Evolutionary conservation across 2,329 filamentous ascomycete species (phyloP), one percentile per base, ranked within the genome.

Genomic region (Aspergillus vadensis): DNA sequence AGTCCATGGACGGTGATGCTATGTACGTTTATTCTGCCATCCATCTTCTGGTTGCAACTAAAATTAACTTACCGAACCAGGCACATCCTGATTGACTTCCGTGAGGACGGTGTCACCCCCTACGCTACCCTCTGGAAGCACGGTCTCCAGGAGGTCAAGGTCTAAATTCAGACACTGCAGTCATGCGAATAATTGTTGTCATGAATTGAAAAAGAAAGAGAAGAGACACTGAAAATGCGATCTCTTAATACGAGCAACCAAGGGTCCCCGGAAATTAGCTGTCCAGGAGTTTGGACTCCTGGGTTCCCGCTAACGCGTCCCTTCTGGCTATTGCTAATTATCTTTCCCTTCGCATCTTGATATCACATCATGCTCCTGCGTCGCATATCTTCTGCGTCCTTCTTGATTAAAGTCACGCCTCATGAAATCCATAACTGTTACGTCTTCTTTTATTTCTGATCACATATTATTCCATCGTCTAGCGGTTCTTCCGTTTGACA

Each of bases 71-170:
- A 38, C 25, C 15, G 30, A 59, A 54, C 25, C 65, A 93, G 91
- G 88, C 84, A 97, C 72, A 84, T 93, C 68, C 91, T 97, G 69
- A 90, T 97, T 77, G 96, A 97, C 86, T 99, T 97, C 87, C 94
- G 95, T 73, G 93, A 97, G 79, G 95, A 98, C 73, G 95, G 95
- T 79, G 79, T 89, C 70, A 98, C 94, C 58, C 95, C 95, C 63
- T 99, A 86, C 77, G 84, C 96, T 72, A 90, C 87, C 69, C 82
- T 96, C 83, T 98, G 93, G 94, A 97, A 98, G 88, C 90, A 97
- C 82, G 95, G 94, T 75, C 81, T 98, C 67, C 83, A 82, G 71
- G 89, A 90, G 83, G 88, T 87, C 85, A 98, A 99, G 91, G 92
- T 98, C 71, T 99, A 94, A 75, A 66, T 55, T 56, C 25, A 23